Evolutionary conservation across 1,139 yeast species (phyloP), one percentile per base, ranked within the genome.

Genomic region (Arxiozyma heterogenica): DNA sequence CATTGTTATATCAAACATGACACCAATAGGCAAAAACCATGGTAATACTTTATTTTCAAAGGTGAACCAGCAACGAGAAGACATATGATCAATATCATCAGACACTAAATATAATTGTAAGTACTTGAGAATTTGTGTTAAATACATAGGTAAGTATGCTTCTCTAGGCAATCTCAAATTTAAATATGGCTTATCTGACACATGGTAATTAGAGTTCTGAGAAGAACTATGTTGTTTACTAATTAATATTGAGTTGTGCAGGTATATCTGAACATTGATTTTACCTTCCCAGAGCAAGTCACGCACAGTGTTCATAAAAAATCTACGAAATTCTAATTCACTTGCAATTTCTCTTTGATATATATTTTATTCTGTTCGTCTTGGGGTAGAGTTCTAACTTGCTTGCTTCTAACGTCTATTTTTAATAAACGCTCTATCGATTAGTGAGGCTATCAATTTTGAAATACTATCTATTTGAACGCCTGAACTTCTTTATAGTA

Each of bases 1-100:
- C 48, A 43, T 34, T 21, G 44, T 23, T 59, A 59, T 42, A 42
- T 89, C 96, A 63, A 77, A 80, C 4, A 84, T 69, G 4, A 86
- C 72, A 0, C 96, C 96, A 6, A 84, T 70, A 0, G 97, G 97
- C 60, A 82, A 72, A 60, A 86, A 83, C 95, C 96, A 90, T 49
- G 79, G 76, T 30, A 90, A 56, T 0, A 94, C 89, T 0, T 75
- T 80, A 5, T 73, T 78, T 38, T 83, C 83, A 62, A 73, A 79
- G 59, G 82, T 89, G 51, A 89, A 74, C 95, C 96, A 89, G 77
- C 83, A 75, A 2, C 64, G 64, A 0, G 62, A 54, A 0, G 75
- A 63, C 0, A 59, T 58, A 1, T 78, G 73, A 48, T 64, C 59
- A 52, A 64, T 58, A 21, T 72, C 70, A 51, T 72, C 70, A 51